Evolutionary conservation across 108 stramenopile genomes (phyloP).

Genomic region (Cyclotella distinguenda): DNA sequence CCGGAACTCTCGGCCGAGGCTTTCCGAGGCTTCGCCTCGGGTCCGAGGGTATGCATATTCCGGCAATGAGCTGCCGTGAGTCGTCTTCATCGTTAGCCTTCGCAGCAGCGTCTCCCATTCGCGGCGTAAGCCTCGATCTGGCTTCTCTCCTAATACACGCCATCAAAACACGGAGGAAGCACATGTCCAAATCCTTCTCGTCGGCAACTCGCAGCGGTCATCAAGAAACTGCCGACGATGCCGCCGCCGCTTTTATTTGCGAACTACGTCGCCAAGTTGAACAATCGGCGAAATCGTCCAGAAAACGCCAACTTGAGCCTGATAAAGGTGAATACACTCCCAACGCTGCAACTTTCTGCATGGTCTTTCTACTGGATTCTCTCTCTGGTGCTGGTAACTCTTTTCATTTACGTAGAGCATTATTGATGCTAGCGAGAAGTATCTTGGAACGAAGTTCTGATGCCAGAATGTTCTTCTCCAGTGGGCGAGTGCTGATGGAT

Average conservation of each 20-base stretch:
- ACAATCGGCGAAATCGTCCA: background rate
- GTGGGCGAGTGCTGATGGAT: slow-evolving; percentile 16
- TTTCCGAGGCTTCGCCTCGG: too few relatives aligned
- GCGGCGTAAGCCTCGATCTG: slow-evolving; percentile 27
- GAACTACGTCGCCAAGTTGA: slow-evolving; percentile 23
- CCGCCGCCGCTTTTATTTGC: slow-evolving; percentile 25
- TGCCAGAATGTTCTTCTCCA: slow-evolving; percentile 19
- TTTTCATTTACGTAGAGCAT: slow-evolving; percentile 42
- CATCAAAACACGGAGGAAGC: slow-evolving; percentile 28
- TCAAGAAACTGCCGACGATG: slow-evolving; percentile 19
- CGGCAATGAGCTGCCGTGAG: too few relatives aligned
- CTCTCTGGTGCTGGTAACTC: slow-evolving; percentile 22
- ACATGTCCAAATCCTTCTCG: slow-evolving; percentile 26
- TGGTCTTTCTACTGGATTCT: slow-evolving; percentile 29
- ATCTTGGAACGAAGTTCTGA: slow-evolving; percentile 33
- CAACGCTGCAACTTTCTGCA: slow-evolving; percentile 23
- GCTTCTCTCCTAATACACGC: slow-evolving; percentile 31
- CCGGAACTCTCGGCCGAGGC: too few relatives aligned
- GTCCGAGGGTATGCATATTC: too few relatives aligned
- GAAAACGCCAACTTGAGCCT: background rate
- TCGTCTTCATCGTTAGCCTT: too few relatives aligned
- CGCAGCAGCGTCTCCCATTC: slow-evolving; percentile 29
- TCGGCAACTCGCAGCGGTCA: background rate
- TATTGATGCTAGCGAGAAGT: slow-evolving; percentile 8
- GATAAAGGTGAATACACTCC: background rate